Percentiles rank a stretch among this genome's conserved stretches.
These are phyloP conservation scores for Coemansia sp. DNA, from an alignment of 192 early-diverging fungal species.

Conservation along the genomic window DNA sequence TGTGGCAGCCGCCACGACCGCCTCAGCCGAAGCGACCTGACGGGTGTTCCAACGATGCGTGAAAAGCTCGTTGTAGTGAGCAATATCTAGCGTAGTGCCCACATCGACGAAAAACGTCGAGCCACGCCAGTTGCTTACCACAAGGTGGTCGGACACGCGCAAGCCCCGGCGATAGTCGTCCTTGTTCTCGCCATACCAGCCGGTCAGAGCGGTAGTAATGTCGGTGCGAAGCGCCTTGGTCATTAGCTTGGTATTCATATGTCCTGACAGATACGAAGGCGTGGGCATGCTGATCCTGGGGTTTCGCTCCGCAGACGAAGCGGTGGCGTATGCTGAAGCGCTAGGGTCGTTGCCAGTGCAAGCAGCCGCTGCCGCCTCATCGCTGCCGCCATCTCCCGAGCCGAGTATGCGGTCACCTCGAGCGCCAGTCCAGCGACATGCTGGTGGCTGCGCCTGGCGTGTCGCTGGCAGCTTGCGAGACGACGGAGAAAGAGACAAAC, in stretches of 20 bases:
- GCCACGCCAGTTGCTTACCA: constrained; percentile 50
- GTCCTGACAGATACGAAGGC: not conserved
- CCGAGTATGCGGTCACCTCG: not conserved
- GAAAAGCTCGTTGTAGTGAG: constrained; percentile 43
- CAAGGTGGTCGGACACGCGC: constrained; percentile 40
- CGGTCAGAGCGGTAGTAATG: constrained; percentile 30
- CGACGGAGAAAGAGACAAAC: constrained; percentile 18
- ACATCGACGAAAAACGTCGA: constrained; percentile 49
- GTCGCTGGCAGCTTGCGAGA: not conserved
- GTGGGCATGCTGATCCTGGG: not conserved
- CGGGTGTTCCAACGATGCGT: constrained; percentile 27
- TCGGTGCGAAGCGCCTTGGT: constrained; percentile 9
- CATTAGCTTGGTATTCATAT: not conserved
- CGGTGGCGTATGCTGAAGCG: not conserved
- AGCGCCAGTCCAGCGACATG: not conserved
- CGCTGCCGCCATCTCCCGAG: not conserved
- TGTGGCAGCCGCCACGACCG: constrained; percentile 3
- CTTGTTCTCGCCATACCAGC: constrained; percentile 47
- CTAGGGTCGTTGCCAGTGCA: not conserved
- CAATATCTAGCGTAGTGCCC: constrained; percentile 41
- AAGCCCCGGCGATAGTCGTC: constrained; percentile 30
- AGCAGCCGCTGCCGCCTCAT: not conserved
- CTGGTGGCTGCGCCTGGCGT: not conserved
- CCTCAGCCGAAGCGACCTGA: constrained; percentile 10
- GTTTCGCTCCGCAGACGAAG: not conserved